Conservation (phyloP, 495 filamentous ascomycete genomes). For the Penicillium simplicissimum region DNA sequence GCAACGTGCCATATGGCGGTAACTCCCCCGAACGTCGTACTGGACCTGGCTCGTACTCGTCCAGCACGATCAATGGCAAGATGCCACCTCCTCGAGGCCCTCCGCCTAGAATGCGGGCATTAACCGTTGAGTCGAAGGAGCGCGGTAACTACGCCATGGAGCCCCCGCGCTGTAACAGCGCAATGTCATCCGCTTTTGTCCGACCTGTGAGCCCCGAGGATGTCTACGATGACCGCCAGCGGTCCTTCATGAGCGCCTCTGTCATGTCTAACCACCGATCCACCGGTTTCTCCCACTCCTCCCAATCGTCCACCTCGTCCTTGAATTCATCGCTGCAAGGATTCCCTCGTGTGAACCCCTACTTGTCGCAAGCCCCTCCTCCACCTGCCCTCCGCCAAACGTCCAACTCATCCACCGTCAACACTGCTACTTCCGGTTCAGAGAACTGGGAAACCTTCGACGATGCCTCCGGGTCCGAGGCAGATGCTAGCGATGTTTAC, state of each 20-base stretch:
- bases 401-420: conserved; percentile 65
- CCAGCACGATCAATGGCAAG: conserved; percentile 56
- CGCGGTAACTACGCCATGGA: conserved; percentile 61
- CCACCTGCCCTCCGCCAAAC: conserved; percentile 62
- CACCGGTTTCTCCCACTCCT: conserved; percentile 42
- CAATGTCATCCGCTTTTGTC: conserved; percentile 65
- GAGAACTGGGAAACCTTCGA: conserved; percentile 98
- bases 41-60: conserved; percentile 51
- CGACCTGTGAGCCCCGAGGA: conserved; percentile 82
- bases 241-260: conserved; percentile 51
- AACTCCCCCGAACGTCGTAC: conserved; percentile 78
- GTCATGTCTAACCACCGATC: conserved; percentile 35
- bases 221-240: conserved; percentile 72
- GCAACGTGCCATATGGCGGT: conserved; percentile 74
- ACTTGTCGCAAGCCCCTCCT: conserved; percentile 47
- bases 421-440: conserved; percentile 70
- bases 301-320: conserved; percentile 42
- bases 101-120: conserved; percentile 85
- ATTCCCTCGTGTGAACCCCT: conserved; percentile 43
- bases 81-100: conserved; percentile 67
- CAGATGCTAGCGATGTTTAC: conserved; percentile 71
- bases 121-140: conserved; percentile 65
- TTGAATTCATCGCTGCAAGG: conserved; percentile 39
- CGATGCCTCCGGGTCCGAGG: conserved; percentile 72
- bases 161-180: conserved; percentile 64